These are phyloP conservation scores for Acanthamoeba royreba DNA, from an alignment of 208 protist genomes.

Conservation along the genomic window DNA sequence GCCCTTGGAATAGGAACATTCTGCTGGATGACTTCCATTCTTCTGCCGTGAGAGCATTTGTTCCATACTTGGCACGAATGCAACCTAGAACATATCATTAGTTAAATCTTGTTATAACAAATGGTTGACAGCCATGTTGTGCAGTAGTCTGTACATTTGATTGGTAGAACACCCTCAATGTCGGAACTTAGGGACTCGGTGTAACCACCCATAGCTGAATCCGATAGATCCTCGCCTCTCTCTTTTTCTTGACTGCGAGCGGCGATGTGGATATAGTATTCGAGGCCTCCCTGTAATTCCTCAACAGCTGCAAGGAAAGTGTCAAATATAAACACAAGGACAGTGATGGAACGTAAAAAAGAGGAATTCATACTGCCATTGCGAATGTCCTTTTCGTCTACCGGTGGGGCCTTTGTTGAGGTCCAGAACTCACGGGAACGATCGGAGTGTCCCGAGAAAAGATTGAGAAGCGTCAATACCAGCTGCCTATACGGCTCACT, in stretches of 20 bases:
- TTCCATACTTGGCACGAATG: not conserved
- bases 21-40: not conserved
- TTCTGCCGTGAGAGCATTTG: not conserved
- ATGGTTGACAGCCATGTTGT: not conserved
- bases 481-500: slow-evolving; percentile 43
- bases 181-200: not conserved
- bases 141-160: not conserved
- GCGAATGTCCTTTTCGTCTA: not conserved
- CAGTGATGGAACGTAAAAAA: not conserved
- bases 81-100: too few relatives aligned
- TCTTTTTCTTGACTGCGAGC: not conserved
- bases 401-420: not conserved
- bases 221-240: not conserved
- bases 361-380: not conserved
- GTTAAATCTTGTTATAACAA: too few relatives aligned
- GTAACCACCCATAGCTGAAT: not conserved
- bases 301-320: not conserved
- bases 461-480: slow-evolving; percentile 33
- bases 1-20: not conserved
- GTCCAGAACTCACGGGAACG: slow-evolving; percentile 34
- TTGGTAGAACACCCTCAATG: not conserved
- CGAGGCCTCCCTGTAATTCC: not conserved
- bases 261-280: slow-evolving; percentile 24
- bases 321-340: not conserved
- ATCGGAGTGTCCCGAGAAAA: slow-evolving; percentile 23